Base-by-base conservation (phyloP, 1,284 basidiomycete species). In the Laetiporus sulphureus region DNA sequence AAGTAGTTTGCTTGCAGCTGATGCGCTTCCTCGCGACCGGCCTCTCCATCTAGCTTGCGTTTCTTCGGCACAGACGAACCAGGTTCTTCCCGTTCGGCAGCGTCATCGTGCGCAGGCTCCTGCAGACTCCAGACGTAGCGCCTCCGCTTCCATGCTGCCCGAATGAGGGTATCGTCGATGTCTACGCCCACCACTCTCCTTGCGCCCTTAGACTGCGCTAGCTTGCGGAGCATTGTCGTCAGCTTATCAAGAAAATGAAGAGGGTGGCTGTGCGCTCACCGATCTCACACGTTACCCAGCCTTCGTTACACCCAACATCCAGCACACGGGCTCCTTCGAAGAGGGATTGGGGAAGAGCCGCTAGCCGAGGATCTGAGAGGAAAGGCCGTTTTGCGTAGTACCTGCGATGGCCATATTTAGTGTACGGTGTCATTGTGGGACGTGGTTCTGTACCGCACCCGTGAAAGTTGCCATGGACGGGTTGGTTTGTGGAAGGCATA, bases 241-340 rank as follows among this genome's bases (percentile, higher is more conserved):
- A 39, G 38, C 11, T 8, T 5, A 19, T 27, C 32, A 42, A 24
- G 6, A 35, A 22, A 18, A 32, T 33, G 18, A 19, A 27, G 22
- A 32, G 7, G 5, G 21, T 27, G 7, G 7, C 24, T 37, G 25
- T 29, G 21, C n/a, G 25, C 42, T 34, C 18, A 83, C 88, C 89
- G 29, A 91, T 79, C 58, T 91, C 84, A 52, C 83, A 84, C 0
- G 85, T 83, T 18, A 91, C 77, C 69, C 73, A 77, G 2, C 89
- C 89, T 56, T 88, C 82, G 57, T 91, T 92, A 56, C 85, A 89
- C 2, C 90, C 89, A 0, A 91, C 61, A 56, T 92, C 90, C 8
- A 91, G 69, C 2, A 91, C 80, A 35, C 68, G 64, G 41, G 73
- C 74, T 18, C 61, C 69, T 2, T 45, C 18, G 52, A 91, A 79